Percentiles rank a stretch among this genome's conserved stretches.
Conservation (phyloP, 768 basidiomycete species). For the Xerocomellus dryophilus region DNA sequence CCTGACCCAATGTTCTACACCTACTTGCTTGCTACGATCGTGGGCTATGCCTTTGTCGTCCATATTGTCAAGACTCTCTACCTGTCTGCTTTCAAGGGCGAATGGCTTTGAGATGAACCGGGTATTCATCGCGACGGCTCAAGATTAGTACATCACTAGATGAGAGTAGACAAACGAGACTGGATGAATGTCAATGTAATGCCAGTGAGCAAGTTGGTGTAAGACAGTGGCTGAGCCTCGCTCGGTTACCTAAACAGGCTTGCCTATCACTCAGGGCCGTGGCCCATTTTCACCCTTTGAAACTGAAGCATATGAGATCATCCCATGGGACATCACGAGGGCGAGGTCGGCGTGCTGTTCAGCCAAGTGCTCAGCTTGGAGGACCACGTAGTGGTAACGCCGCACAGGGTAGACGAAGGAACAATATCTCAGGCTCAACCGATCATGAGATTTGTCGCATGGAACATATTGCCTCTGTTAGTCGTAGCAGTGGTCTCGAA, state of each 20-base stretch:
- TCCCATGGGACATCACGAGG: slow-evolving; percentile 5
- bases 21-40: slow-evolving; percentile 23
- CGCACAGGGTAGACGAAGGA: slow-evolving; percentile 1
- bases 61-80: slow-evolving; percentile 30
- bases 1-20: slow-evolving; percentile 29
- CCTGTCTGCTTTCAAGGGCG: slow-evolving; percentile 27
- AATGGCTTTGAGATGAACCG: slow-evolving; percentile 24
- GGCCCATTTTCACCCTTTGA: not conserved
- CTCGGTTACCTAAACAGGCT: too few species aligned
- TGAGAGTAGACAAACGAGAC: not conserved
- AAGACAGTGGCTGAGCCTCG: too few species aligned
- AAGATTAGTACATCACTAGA: not conserved
- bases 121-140: not conserved
- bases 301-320: slow-evolving; percentile 12
- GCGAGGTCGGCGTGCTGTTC: slow-evolving; percentile 10
- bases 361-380: not conserved
- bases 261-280: not conserved
- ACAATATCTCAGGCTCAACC: not conserved
- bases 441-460: slow-evolving; percentile 39
- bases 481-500: slow-evolving; percentile 72
- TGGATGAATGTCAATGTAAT: too few species aligned
- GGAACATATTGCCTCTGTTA: slow-evolving; percentile 69
- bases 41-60: slow-evolving; percentile 24
- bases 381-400: not conserved
- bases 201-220: too few species aligned